Evolutionary conservation across 441 rosid species (phyloP), one percentile per base, ranked within the genome.

Genomic region (Euphorbia corollata): DNA sequence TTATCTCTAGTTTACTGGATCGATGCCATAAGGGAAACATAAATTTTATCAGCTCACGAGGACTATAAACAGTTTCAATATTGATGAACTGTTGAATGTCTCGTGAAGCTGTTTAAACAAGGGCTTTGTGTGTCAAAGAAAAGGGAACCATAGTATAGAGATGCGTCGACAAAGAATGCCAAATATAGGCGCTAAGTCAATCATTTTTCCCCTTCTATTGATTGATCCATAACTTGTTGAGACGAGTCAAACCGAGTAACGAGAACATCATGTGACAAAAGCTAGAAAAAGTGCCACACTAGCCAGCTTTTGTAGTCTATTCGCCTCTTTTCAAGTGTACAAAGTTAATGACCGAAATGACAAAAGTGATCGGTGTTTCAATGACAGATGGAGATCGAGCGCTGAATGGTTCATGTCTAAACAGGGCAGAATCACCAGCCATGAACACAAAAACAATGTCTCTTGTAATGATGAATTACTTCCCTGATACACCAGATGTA

Each of bases 311-410:
- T 38, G 3, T 38, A 38, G 43, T 38, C 43, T 8, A 38, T 38
- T 38, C 43, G 43, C 1, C 6, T 38, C 43, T 4, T 38, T 7
- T 38, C 9, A 6, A 34, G 38, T 2, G 38, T 34, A 34, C 9
- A 50, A 2, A 30, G 19, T 59, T 2, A n/a, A n/a, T n/a, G n/a
- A n/a, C n/a, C n/a, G n/a, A n/a, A n/a, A n/a, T n/a, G n/a, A n/a
- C n/a, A n/a, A n/a, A n/a, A n/a, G n/a, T n/a, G n/a, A n/a, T n/a
- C n/a, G n/a, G n/a, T n/a, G n/a, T n/a, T n/a, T n/a, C n/a, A n/a
- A 51, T 65, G 2, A 71, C 81, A 91, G 97, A 87, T 78, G 98
- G 95, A 58, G 39, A 89, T 76, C 89, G 72, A 12, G 96, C 96
- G 61, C 77, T 87, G 90, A 66, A 76, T 0, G 93, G 96, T 59